A percentile compares a stretch with the other conserved stretches of the same genome.
Conservation (phyloP, 2,329 filamentous ascomycete genomes). For the Endocalyx cinctus region DNA sequence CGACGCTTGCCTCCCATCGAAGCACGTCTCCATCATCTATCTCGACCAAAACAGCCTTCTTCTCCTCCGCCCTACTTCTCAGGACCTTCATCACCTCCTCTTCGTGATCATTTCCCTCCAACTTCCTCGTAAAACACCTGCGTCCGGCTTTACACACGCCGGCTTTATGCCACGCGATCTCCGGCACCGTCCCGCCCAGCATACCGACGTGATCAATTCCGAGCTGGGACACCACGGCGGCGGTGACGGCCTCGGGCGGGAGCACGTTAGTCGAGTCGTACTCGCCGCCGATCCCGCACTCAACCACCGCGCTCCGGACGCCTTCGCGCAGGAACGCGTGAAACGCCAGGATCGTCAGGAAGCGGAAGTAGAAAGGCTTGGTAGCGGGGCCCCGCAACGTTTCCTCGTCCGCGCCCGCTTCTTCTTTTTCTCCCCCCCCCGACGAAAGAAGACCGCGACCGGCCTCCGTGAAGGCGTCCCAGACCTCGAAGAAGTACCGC, state of each 20-base stretch:
- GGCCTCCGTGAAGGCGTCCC: conserved; percentile 55
- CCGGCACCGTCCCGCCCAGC: conserved; percentile 71
- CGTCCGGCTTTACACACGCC: conserved; percentile 73
- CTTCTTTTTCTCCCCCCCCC: conserved; percentile 20
- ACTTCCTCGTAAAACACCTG: conserved; percentile 57
- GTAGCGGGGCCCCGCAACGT: conserved; percentile 55
- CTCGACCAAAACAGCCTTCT: conserved; percentile 40
- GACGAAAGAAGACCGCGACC: conserved; percentile 23
- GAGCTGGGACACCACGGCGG: conserved; percentile 71
- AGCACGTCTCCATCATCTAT: conserved; percentile 34
- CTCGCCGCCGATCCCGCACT: conserved; percentile 92
- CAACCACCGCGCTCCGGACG: conserved; percentile 74
- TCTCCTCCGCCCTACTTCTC: conserved; percentile 54
- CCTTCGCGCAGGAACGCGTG: conserved; percentile 75
- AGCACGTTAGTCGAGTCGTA: conserved; percentile 91
- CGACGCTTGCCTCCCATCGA: conserved; percentile 35
- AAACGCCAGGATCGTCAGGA: conserved; percentile 81
- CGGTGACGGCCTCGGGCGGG: conserved; percentile 55
- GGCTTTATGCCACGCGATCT: conserved; percentile 88
- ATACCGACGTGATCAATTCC: conserved; percentile 82
- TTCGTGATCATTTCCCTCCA: conserved; percentile 49
- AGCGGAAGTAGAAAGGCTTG: conserved; percentile 91
- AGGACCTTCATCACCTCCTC: conserved; percentile 43
- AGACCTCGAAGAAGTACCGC: conserved; percentile 77
- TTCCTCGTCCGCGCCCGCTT: conserved; percentile 40